A percentile compares a stretch with the other conserved stretches of the same genome.
phyloP scores from a whole-genome alignment of 441 rosid species.

The Gossypium schwendimanii region DNA sequence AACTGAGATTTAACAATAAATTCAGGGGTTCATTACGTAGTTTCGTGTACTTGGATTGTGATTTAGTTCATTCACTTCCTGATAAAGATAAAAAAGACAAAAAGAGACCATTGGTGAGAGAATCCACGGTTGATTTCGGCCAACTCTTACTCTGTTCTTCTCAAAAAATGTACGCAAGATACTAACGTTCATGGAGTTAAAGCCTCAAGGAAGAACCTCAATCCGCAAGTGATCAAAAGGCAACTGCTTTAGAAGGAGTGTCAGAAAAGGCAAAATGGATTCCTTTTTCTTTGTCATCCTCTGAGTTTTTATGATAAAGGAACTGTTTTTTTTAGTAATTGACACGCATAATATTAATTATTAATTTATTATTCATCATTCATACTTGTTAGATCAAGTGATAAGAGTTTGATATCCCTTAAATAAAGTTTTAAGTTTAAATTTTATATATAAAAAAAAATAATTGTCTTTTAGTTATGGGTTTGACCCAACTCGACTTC shows the following conservation, averaged over 20 bases:
- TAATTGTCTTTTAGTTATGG: no score
- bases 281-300: constrained; percentile 9
- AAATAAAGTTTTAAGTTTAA: no score
- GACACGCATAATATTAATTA: no score
- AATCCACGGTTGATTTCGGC: not conserved
- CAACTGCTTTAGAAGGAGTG: constrained; percentile 1
- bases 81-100: not conserved
- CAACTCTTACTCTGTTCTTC: not conserved
- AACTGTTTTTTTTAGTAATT: not conserved
- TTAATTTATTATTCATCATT: no score
- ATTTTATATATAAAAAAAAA: no score
- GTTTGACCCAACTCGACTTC: no score
- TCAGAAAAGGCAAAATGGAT: not conserved
- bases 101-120: not conserved
- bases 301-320: not conserved
- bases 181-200: not conserved
- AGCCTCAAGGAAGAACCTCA: not conserved
- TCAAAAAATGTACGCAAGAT: not conserved
- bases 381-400: no score
- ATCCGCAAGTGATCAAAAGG: constrained; percentile 1
- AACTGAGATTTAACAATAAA: not conserved
- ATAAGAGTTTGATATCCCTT: no score
- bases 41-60: not conserved
- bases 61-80: not conserved
- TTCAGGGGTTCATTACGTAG: not conserved